phyloP scores from a whole-genome alignment of 2,329 filamentous ascomycete genomes.

The Colletotrichum incanum region DNA sequence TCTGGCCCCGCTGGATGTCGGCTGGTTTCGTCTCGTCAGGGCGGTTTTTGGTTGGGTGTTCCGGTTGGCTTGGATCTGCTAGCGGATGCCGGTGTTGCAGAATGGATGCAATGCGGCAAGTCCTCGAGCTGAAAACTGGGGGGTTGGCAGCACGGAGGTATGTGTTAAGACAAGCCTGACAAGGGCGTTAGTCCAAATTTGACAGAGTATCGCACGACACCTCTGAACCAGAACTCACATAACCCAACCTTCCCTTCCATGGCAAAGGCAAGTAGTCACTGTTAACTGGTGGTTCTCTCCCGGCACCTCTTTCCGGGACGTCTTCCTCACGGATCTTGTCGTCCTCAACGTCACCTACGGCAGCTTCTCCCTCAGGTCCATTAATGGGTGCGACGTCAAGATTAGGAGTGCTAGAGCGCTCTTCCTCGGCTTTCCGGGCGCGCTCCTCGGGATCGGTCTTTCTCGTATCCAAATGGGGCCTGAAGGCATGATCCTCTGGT shows the following conservation, averaged over 20 bases:
- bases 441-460: slow-evolving; percentile 28
- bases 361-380: slow-evolving; percentile 46
- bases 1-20: slow-evolving; percentile 76
- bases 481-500: background rate
- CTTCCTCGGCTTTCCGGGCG: slow-evolving; percentile 22
- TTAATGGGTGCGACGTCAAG: slow-evolving; percentile 45
- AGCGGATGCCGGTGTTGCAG: slow-evolving; percentile 90
- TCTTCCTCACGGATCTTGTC: slow-evolving; percentile 44
- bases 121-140: slow-evolving; percentile 90
- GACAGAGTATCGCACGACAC: background rate
- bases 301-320: slow-evolving; percentile 55
- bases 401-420: slow-evolving; percentile 33
- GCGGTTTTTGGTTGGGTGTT: slow-evolving; percentile 88
- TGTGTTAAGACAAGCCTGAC: slow-evolving; percentile 88
- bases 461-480: background rate
- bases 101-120: slow-evolving; percentile 92
- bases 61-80: slow-evolving; percentile 80
- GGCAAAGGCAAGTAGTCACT: slow-evolving; percentile 88
- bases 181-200: no score
- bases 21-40: slow-evolving; percentile 82
- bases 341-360: slow-evolving; percentile 44
- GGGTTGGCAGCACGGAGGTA: slow-evolving; percentile 87
- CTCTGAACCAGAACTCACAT: slow-evolving; percentile 69
- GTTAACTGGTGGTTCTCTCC: slow-evolving; percentile 81
- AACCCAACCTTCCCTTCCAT: slow-evolving; percentile 91